Evolutionary conservation across 1,284 basidiomycete species (phyloP), one percentile per base, ranked within the genome.

Genomic region (Cryptococcus maquisensis): DNA sequence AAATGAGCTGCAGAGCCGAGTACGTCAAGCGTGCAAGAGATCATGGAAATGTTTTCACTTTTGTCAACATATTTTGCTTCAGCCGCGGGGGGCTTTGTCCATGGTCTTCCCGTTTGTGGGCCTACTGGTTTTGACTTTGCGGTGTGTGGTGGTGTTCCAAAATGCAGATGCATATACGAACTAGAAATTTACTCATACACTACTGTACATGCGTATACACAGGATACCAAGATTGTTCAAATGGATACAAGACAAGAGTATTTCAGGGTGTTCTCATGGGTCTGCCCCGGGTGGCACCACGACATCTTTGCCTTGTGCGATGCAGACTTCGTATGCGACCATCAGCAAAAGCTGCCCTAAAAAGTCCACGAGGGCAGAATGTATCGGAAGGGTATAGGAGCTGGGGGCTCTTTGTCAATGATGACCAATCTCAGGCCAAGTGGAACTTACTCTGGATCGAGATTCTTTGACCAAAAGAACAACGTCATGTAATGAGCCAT

Each of bases 321-420:
- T 73, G 16, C 79, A 79, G 12, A 77, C 52, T 46, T 77, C 71
- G 61, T 76, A 82, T n/a, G 77, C 75, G 39, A 73, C 46, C 58
- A 77, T 73, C 24, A 98, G 83, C 18, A 96, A 76, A 9, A 88
- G 73, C 73, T 97, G 93, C 8, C 91, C 92, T n/a, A 90, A 75
- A 46, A 97, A 84, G 72, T 98, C 95, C 76, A 97, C 86, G 37
- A 91, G 72, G 0, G 91, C 88, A 1, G 89, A 91, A 61, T 96
- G 90, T 38, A 95, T 84, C 2, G 95, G 95, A 18, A 98, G 78
- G 2, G 91, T 91, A 73, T 97, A 96, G 75, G 88, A 87, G 73
- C 75, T 71, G 54, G 32, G 23, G 23, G 26, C 16, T 15, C 16
- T 7, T 38, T 18, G 13, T 20, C 37, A 37, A 10, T 18, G 39